Conservation (phyloP, 306 rosid genomes). For the Corylus americana region DNA sequence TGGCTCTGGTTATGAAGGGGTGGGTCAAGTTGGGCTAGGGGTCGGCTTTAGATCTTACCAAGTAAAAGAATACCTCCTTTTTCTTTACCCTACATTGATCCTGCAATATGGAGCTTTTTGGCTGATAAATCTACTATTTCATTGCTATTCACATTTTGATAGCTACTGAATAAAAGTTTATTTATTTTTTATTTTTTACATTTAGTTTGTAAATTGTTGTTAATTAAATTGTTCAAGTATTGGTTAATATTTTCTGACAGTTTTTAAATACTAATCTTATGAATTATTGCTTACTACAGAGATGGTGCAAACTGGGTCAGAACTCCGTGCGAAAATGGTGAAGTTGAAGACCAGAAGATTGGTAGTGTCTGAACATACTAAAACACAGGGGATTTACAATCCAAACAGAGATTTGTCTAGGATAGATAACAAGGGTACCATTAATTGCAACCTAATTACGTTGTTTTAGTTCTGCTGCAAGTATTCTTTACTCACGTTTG, state of each 20-base stretch:
- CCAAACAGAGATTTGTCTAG: slow-evolving; percentile 32
- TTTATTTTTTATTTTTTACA: neutral
- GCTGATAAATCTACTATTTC: neutral
- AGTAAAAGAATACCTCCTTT: neutral
- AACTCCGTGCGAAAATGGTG: slow-evolving; percentile 49
- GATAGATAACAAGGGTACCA: slow-evolving; percentile 44
- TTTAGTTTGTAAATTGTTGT: neutral
- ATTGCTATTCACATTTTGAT: slow-evolving; percentile 3
- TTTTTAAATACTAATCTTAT: slow-evolving; percentile 16
- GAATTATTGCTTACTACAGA: slow-evolving; percentile 44
- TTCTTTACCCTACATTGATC: neutral
- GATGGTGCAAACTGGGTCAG: slow-evolving; percentile 55
- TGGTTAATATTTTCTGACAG: slow-evolving; percentile 1
- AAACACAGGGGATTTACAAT: slow-evolving; percentile 34
- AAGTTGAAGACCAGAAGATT: slow-evolving; percentile 39
- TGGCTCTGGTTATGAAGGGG: neutral
- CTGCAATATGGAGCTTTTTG: neutral
- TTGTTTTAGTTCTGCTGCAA: slow-evolving; percentile 4
- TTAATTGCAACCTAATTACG: slow-evolving; percentile 6
- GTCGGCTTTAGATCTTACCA: neutral
- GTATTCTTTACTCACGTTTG: slow-evolving; percentile 13
- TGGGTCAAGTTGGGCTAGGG: neutral
- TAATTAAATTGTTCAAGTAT: slow-evolving; percentile 8
- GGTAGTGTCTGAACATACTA: slow-evolving; percentile 43
- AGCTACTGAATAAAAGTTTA: neutral